A percentile compares a stretch with the other conserved stretches of the same genome.
Conservation (phyloP, 208 protist species). For the Lotmaria passim region DNA sequence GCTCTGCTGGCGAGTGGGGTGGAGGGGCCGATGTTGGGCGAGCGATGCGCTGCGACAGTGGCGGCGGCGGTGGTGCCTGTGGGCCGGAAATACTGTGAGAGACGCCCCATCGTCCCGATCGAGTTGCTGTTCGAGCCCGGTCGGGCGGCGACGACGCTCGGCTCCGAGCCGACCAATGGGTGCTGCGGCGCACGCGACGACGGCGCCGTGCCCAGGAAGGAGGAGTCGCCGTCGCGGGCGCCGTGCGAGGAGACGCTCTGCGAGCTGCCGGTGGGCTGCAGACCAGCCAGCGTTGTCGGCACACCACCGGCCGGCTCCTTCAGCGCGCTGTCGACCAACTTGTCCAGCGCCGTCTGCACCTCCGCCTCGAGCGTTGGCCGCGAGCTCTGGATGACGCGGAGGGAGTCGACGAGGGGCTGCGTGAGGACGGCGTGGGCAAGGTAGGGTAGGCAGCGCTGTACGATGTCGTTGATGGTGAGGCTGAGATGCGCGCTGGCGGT, state of each 20-base stretch:
- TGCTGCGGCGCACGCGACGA: slow-evolving; percentile 17
- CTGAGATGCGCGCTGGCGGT: slow-evolving; percentile 17
- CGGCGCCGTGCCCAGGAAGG: slow-evolving; percentile 7
- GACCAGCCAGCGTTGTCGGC: neutral
- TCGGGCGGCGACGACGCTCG: slow-evolving; percentile 34
- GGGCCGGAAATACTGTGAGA: slow-evolving; percentile 39
- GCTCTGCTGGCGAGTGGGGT: neutral
- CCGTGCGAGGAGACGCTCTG: slow-evolving; percentile 18
- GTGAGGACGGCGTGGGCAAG: slow-evolving; percentile 71
- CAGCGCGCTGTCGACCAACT: slow-evolving; percentile 76
- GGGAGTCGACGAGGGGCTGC: slow-evolving; percentile 61
- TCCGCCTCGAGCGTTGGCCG: slow-evolving; percentile 55
- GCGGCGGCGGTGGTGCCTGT: slow-evolving; percentile 16
- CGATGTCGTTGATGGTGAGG: slow-evolving; percentile 63
- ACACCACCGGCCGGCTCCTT: slow-evolving; percentile 39
- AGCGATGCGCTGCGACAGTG: slow-evolving; percentile 16
- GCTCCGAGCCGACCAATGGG: slow-evolving; percentile 32
- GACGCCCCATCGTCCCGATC: slow-evolving; percentile 24
- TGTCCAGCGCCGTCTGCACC: slow-evolving; percentile 68
- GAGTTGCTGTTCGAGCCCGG: slow-evolving; percentile 23
- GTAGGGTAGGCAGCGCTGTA: slow-evolving; percentile 73
- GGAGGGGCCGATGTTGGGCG: slow-evolving; percentile 7
- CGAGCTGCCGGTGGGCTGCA: neutral
- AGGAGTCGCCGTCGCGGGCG: slow-evolving; percentile 25
- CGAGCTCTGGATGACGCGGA: slow-evolving; percentile 54